Evolutionary conservation across 169 alveolate genomes (phyloP).

Genomic region (Plasmodium knowlesi): DNA sequence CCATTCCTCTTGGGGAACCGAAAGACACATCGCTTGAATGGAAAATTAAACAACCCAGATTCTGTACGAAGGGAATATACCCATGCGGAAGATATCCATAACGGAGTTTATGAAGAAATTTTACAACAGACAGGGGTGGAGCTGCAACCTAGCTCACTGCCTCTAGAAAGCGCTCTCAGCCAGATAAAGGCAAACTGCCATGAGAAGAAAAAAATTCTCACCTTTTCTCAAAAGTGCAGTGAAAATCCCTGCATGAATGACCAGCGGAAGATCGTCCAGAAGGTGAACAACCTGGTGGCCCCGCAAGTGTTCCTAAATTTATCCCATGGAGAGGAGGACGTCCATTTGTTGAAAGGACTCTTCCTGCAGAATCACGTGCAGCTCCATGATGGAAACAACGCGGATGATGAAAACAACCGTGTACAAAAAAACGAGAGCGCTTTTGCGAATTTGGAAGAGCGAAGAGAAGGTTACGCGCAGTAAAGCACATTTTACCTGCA

Average conservation of each 20-base stretch:
- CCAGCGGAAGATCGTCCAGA: not conserved
- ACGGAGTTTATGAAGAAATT: conserved; percentile 13
- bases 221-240: conserved; percentile 2
- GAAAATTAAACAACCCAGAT: not conserved
- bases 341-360: conserved; percentile 15
- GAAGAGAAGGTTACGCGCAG: too few relatives aligned
- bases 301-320: conserved; percentile 28
- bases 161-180: conserved; percentile 2
- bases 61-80: not conserved
- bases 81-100: not conserved
- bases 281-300: not conserved
- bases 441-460: too few relatives aligned
- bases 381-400: not conserved
- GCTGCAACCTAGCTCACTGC: not conserved
- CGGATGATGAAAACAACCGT: too few relatives aligned
- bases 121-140: not conserved
- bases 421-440: too few relatives aligned
- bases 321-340: not conserved
- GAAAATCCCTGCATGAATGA: conserved; percentile 18
- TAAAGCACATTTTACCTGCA: too few relatives aligned
- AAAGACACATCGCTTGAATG: not conserved
- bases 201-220: conserved; percentile 2
- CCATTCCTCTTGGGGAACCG: not conserved
- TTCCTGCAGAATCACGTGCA: conserved; percentile 58
- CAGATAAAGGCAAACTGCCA: not conserved